These are phyloP conservation scores for Ulota crispa DNA, from an alignment of 225 moss, liverwort and hornwort genomes.

Conservation along the genomic window DNA sequence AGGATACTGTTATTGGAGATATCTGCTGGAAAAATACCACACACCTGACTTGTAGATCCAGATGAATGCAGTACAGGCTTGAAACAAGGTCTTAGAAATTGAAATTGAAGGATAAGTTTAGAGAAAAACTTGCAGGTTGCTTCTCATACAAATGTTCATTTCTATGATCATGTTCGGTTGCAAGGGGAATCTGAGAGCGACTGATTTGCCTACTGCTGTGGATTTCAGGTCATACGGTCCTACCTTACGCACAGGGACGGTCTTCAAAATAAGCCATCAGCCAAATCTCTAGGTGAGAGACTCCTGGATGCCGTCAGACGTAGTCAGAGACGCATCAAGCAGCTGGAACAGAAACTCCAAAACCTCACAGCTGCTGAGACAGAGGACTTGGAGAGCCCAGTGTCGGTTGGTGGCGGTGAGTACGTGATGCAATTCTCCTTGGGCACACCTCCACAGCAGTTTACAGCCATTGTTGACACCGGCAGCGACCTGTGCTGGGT, in stretches of 20 bases:
- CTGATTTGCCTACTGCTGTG: not conserved
- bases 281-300: slow-evolving; percentile 21
- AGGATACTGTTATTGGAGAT: not conserved
- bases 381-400: slow-evolving; percentile 18
- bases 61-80: not conserved
- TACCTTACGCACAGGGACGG: slow-evolving; percentile 30
- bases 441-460: slow-evolving; percentile 58
- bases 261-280: slow-evolving; percentile 14
- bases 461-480: slow-evolving; percentile 41
- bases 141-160: not conserved
- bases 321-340: slow-evolving; percentile 28
- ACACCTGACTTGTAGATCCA: not conserved
- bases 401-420: slow-evolving; percentile 37
- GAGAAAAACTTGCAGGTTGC: not conserved
- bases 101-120: not conserved
- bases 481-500: slow-evolving; percentile 64
- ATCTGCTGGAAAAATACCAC: not conserved
- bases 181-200: not conserved
- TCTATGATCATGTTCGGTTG: not conserved
- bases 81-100: not conserved
- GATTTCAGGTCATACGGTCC: slow-evolving; percentile 35
- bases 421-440: slow-evolving; percentile 52
- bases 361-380: not conserved
- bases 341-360: slow-evolving; percentile 15
- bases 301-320: slow-evolving; percentile 37